These are phyloP conservation scores for Carex scoparia DNA, from an alignment of 176 grass and related monocot genomes.

Conservation along the genomic window DNA sequence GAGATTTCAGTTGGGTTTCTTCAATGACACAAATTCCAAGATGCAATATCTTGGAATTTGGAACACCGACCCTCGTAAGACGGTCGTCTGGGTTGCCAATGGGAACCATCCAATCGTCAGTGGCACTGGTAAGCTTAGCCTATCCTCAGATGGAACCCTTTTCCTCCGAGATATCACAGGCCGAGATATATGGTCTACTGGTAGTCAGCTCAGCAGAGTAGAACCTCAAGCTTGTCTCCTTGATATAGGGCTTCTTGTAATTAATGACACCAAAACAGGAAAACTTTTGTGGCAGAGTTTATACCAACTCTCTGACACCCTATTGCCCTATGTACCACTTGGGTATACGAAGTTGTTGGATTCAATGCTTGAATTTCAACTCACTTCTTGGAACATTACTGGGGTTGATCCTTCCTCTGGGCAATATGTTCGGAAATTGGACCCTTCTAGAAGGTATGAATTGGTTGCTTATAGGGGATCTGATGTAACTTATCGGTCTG, in stretches of 20 bases:
- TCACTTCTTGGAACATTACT: background rate
- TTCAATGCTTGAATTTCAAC: background rate
- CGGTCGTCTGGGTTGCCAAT: conserved; percentile 15
- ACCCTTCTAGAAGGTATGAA: background rate
- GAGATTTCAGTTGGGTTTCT: conserved; percentile 18
- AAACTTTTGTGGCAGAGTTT: conserved; percentile 3
- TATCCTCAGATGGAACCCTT: background rate
- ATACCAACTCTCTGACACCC: conserved; percentile 9
- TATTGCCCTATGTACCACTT: background rate
- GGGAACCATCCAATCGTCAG: background rate
- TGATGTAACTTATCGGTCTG: background rate
- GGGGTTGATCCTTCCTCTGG: conserved; percentile 1
- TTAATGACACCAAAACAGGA: background rate
- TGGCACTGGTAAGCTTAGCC: background rate
- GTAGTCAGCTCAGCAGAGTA: background rate
- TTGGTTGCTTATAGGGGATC: background rate
- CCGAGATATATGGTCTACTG: background rate
- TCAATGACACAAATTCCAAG: background rate
- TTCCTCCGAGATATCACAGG: background rate
- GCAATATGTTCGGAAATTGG: conserved; percentile 3
- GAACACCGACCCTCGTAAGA: background rate
- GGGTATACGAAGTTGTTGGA: background rate
- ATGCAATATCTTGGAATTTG: conserved; percentile 17
- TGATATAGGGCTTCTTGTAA: background rate
- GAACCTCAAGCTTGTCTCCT: conserved; percentile 16